Evolutionary conservation across 2,329 filamentous ascomycete genomes (phyloP).

Genomic region (Colletotrichum echinochloae): DNA sequence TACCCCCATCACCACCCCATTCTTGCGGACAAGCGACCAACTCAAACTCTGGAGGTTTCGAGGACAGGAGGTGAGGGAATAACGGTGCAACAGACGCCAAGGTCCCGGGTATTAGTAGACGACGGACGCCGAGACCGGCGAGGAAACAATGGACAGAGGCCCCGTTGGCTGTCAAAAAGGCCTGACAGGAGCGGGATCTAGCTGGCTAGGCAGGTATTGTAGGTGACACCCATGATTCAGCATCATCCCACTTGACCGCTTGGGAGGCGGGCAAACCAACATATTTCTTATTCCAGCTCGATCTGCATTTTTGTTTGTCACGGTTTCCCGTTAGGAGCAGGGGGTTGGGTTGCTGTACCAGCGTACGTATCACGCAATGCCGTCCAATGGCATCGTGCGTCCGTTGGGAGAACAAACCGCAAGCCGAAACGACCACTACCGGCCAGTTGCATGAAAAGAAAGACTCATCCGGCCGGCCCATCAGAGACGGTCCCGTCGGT

Average conservation of each 20-base stretch:
- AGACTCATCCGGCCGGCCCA: neutral
- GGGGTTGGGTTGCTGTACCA: neutral
- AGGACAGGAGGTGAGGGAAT: neutral
- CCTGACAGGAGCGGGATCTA: neutral
- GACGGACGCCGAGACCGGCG: neutral
- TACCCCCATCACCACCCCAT: too few relatives aligned
- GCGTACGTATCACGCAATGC: neutral
- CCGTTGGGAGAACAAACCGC: slow-evolving; percentile 9
- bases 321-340: neutral
- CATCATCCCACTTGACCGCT: neutral
- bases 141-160: neutral
- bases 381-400: neutral
- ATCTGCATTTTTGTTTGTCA: slow-evolving; percentile 13
- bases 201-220: neutral
- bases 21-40: neutral
- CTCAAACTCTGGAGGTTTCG: neutral
- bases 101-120: neutral
- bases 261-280: slow-evolving; percentile 13
- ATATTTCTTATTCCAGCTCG: slow-evolving; percentile 16
- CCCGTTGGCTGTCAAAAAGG: neutral
- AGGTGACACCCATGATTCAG: slow-evolving; percentile 1
- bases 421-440: neutral
- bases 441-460: neutral
- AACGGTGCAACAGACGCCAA: neutral
- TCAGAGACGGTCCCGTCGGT: neutral